Conservation (phyloP, 2,329 filamentous ascomycete genomes). For the Ramularia endophylla region DNA sequence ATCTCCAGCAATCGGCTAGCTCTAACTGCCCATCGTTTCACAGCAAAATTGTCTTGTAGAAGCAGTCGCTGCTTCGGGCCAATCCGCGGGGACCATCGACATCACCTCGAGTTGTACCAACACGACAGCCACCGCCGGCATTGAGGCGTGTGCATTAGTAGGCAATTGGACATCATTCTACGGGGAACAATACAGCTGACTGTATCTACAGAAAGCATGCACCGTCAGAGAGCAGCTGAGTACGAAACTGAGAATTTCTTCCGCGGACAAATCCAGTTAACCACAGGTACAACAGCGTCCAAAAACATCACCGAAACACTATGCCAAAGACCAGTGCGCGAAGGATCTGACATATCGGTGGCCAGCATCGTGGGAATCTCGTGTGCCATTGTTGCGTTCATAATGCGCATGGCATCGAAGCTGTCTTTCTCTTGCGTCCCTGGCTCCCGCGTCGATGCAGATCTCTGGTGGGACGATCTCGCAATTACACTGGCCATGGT, state of each 20-base stretch:
- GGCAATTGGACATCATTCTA: not conserved
- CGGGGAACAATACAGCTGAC: not conserved
- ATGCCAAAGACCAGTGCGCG: slow-evolving; percentile 8
- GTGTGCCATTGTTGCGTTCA: slow-evolving; percentile 7
- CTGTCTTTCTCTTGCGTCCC: slow-evolving; percentile 12
- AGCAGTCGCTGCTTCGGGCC: slow-evolving; percentile 8
- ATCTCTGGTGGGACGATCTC: slow-evolving; percentile 17
- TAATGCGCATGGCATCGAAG: slow-evolving; percentile 14
- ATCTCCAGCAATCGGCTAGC: not conserved
- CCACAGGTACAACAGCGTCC: slow-evolving; percentile 6
- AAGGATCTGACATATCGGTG: slow-evolving; percentile 4
- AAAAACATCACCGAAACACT: slow-evolving; percentile 14
- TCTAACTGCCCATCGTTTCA: too few species aligned
- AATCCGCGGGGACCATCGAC: slow-evolving; percentile 7
- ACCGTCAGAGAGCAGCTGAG: slow-evolving; percentile 13
- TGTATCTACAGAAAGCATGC: slow-evolving; percentile 1
- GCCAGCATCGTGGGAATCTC: slow-evolving; percentile 10
- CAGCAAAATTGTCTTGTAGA: slow-evolving; percentile 12
- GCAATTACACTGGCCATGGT: slow-evolving; percentile 13
- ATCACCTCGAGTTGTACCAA: slow-evolving; percentile 12
- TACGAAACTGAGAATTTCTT: slow-evolving; percentile 1
- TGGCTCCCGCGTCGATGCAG: slow-evolving; percentile 9
- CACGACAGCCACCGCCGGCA: slow-evolving; percentile 8
- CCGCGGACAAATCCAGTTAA: slow-evolving; percentile 2
- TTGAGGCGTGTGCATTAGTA: slow-evolving; percentile 7